These are phyloP conservation scores for Eremothecium cymbalariae DNA, from an alignment of 1,139 yeast species.

Conservation along the genomic window DNA sequence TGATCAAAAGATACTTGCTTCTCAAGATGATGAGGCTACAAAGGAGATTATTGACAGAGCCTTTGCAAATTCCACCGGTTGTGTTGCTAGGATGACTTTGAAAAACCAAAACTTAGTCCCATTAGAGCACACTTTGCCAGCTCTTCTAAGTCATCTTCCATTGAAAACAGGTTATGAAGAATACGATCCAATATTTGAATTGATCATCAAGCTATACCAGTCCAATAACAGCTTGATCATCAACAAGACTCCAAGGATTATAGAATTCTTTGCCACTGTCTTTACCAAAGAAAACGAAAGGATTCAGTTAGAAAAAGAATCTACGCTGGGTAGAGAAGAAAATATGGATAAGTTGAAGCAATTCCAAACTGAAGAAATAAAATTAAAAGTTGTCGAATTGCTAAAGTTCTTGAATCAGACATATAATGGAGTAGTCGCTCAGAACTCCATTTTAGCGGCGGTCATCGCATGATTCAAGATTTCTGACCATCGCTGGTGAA, in stretches of 20 bases:
- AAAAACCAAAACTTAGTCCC: conserved; percentile 71
- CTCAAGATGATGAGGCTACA: conserved; percentile 67
- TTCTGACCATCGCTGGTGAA: background rate
- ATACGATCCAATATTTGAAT: conserved; percentile 79
- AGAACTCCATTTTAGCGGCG: conserved; percentile 46
- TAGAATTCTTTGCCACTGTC: conserved; percentile 60
- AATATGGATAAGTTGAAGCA: conserved; percentile 70
- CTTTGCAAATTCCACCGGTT: conserved; percentile 92
- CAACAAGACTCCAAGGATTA: conserved; percentile 52
- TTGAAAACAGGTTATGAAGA: conserved; percentile 86
- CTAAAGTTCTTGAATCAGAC: conserved; percentile 65
- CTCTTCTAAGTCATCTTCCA: conserved; percentile 73
- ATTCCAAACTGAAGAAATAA: conserved; percentile 61
- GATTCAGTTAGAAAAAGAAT: conserved; percentile 57
- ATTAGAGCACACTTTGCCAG: conserved; percentile 68
- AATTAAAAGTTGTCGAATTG: conserved; percentile 55
- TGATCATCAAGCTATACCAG: conserved; percentile 66
- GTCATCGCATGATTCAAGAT: conserved; percentile 38
- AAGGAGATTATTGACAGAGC: conserved; percentile 77
- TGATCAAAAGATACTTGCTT: conserved; percentile 52
- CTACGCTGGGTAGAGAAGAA: conserved; percentile 78
- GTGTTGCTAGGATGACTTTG: conserved; percentile 87
- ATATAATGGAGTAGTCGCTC: conserved; percentile 52
- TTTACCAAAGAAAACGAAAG: conserved; percentile 69
- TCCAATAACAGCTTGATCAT: conserved; percentile 50